A percentile compares a stretch with the other conserved stretches of the same genome.
These are phyloP conservation scores for Linnemannia hyalina DNA, from an alignment of 192 early-diverging fungal species.

Conservation along the genomic window DNA sequence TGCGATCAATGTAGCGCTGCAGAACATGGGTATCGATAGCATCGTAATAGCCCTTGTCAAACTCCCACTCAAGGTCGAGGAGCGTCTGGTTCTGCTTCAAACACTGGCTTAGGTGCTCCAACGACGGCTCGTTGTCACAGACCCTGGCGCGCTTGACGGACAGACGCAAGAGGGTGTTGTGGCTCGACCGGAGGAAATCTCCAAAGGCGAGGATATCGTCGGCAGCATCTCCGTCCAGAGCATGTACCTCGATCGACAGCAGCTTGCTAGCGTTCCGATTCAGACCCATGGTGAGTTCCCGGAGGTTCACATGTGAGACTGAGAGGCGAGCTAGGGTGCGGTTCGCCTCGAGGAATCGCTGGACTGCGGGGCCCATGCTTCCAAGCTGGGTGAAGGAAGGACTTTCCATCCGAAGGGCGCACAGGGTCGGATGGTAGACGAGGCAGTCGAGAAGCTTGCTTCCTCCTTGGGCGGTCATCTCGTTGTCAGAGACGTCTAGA, in stretches of 20 bases:
- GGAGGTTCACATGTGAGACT: constrained; percentile 40
- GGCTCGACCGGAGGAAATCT: constrained; percentile 24
- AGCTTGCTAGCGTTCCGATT: constrained; percentile 4
- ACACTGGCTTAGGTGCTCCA: constrained; percentile 34
- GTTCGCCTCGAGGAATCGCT: constrained; percentile 32
- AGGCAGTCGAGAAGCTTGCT: constrained; percentile 19
- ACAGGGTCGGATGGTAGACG: neutral
- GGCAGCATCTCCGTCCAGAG: constrained; percentile 29
- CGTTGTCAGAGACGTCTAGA: constrained; percentile 38
- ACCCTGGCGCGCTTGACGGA: constrained; percentile 39
- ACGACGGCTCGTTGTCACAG: constrained; percentile 30
- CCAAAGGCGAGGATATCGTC: constrained; percentile 39
- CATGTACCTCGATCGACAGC: constrained; percentile 33
- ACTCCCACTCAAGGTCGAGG: constrained; percentile 42
- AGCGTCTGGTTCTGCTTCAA: constrained; percentile 45
- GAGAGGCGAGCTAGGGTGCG: constrained; percentile 21
- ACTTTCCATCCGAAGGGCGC: constrained; percentile 29
- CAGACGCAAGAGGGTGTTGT: constrained; percentile 36
- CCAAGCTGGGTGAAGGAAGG: constrained; percentile 26
- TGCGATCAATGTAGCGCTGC: constrained; percentile 37
- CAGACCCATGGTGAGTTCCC: constrained; percentile 32
- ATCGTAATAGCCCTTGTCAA: constrained; percentile 14
- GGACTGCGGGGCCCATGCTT: constrained; percentile 31
- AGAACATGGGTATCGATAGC: constrained; percentile 27
- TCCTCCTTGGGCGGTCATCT: constrained; percentile 27